These are phyloP conservation scores for Cymbopogon citratus DNA, from an alignment of 176 grass and related monocot genomes.

Conservation along the genomic window DNA sequence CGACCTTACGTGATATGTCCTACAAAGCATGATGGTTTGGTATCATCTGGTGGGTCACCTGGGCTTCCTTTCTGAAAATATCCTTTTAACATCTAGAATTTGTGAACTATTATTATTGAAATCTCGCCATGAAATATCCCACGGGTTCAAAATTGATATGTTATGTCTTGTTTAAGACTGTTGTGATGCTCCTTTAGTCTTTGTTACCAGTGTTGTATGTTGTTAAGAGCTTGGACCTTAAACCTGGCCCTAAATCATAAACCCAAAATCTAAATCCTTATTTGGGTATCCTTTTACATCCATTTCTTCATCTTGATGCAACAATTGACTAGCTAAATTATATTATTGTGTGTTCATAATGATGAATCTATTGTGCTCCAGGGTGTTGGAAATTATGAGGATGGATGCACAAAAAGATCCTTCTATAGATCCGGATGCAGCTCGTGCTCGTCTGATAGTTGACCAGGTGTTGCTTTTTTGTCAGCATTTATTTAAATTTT, in stretches of 20 bases:
- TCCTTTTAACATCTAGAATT: not conserved
- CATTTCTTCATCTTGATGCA: slow-evolving; percentile 20
- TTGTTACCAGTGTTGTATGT: not conserved
- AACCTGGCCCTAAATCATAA: not conserved
- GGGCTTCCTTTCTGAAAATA: not conserved
- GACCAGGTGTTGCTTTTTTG: slow-evolving; percentile 53
- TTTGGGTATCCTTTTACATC: slow-evolving; percentile 17
- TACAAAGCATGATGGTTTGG: not conserved
- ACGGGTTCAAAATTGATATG: not conserved
- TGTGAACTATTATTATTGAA: not conserved
- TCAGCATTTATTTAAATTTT: slow-evolving; percentile 10
- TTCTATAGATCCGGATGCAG: slow-evolving; percentile 44
- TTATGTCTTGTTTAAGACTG: not conserved
- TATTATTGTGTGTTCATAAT: not conserved
- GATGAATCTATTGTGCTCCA: slow-evolving; percentile 26
- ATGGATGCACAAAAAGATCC: slow-evolving; percentile 80
- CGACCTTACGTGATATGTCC: not conserved
- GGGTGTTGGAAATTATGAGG: slow-evolving; percentile 86
- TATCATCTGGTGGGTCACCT: not conserved
- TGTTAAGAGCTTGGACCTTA: not conserved
- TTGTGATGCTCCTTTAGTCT: slow-evolving; percentile 3
- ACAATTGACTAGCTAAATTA: not conserved
- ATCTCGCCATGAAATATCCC: not conserved
- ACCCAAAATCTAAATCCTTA: not conserved
- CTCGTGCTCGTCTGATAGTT: slow-evolving; percentile 61